Evolutionary conservation across 2,329 filamentous ascomycete species (phyloP).

Genomic region (Aspergillaceae sp.): DNA sequence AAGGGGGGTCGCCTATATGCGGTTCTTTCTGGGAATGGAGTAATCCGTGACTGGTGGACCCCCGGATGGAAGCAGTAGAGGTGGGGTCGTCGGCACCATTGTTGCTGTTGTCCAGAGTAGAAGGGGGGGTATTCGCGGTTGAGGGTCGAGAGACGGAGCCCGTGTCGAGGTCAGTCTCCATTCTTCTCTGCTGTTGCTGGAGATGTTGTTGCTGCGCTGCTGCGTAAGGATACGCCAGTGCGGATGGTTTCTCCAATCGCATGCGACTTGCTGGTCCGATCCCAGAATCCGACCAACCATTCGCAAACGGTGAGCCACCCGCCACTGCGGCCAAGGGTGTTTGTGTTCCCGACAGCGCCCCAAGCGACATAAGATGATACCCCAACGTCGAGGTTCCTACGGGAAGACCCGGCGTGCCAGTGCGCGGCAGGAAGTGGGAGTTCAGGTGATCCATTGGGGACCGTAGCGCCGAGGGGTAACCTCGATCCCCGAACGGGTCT

Average conservation of each 20-base stretch:
- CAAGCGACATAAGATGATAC: slow-evolving; percentile 41
- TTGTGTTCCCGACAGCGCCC: slow-evolving; percentile 41
- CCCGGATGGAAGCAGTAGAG: slow-evolving; percentile 15
- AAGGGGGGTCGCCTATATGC: neutral
- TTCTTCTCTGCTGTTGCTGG: neutral
- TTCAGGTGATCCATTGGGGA: slow-evolving; percentile 33
- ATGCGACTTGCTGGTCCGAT: slow-evolving; percentile 12
- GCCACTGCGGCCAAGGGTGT: slow-evolving; percentile 42
- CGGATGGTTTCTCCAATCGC: slow-evolving; percentile 9
- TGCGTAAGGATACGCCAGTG: slow-evolving; percentile 6
- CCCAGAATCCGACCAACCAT: slow-evolving; percentile 27
- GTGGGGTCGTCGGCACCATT: slow-evolving; percentile 11
- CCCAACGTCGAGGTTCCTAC: slow-evolving; percentile 43
- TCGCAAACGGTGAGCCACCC: slow-evolving; percentile 34
- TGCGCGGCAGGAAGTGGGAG: slow-evolving; percentile 35
- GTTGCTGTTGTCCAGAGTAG: slow-evolving; percentile 16
- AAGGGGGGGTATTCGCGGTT: slow-evolving; percentile 32
- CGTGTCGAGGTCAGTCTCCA: slow-evolving; percentile 12
- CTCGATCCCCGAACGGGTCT: slow-evolving; percentile 21
- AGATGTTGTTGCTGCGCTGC: slow-evolving; percentile 15
- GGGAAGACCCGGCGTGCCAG: slow-evolving; percentile 40
- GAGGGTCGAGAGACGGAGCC: slow-evolving; percentile 31
- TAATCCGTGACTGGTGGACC: slow-evolving; percentile 5
- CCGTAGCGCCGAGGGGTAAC: slow-evolving; percentile 25
- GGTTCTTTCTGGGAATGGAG: neutral